Evolutionary conservation across 1,284 basidiomycete genomes (phyloP).

Genomic region (Trichosporon ovoides): DNA sequence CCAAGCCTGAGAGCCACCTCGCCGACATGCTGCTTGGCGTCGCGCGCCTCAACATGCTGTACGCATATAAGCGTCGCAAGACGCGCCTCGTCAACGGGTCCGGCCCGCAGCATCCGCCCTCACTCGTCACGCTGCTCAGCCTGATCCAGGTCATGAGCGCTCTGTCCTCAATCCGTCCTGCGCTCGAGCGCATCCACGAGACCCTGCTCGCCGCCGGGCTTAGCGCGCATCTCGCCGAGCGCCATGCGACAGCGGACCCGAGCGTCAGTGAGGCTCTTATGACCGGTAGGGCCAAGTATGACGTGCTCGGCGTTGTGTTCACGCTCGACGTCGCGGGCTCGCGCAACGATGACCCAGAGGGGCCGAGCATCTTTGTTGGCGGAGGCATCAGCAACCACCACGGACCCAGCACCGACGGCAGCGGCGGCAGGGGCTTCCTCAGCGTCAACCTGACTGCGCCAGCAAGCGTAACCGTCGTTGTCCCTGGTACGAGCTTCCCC

Average conservation of each 20-base stretch:
- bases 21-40: conserved; percentile 33
- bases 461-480: conserved; percentile 13
- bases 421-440: conserved; percentile 5
- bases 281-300: conserved; percentile 14
- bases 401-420: conserved; percentile 17
- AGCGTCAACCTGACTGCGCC: conserved; percentile 24
- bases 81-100: conserved; percentile 18
- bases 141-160: conserved; percentile 25
- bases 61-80: conserved; percentile 34
- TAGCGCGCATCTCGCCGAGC: conserved; percentile 10
- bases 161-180: conserved; percentile 13
- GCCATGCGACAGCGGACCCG: conserved; percentile 7
- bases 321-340: conserved; percentile 24
- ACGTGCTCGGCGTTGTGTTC: conserved; percentile 21
- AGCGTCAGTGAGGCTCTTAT: conserved; percentile 14
- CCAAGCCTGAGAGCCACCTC: conserved; percentile 10
- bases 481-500: conserved; percentile 28
- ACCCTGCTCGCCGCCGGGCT: conserved; percentile 24
- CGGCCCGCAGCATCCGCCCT: conserved; percentile 4
- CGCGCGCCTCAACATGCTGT: conserved; percentile 29
- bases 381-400: conserved; percentile 3
- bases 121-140: conserved; percentile 33
- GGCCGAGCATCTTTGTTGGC: not conserved
- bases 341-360: conserved; percentile 15
- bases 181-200: conserved; percentile 20